Base-by-base conservation (phyloP, 1,139 yeast genomes). In the Zygotorulaspora mrakii region DNA sequence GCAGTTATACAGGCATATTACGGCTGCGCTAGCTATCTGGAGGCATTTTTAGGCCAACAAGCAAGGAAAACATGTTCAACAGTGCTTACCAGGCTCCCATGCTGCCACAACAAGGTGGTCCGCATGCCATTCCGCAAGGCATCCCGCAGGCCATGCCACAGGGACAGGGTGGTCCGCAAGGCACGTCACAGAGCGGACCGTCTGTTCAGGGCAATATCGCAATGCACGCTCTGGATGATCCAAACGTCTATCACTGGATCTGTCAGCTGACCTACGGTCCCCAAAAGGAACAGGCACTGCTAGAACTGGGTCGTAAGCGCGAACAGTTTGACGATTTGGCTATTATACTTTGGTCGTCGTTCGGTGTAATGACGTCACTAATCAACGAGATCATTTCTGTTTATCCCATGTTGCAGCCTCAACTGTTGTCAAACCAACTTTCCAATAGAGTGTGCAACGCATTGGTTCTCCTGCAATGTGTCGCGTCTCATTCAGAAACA, bases 381-480 rank as follows among this genome's bases (percentile, higher is more conserved):
- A 65, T 91, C 47, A 94, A 87, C 61, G 98, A 91, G 60, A 88
- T 91, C 41, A 80, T 88, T 33, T 74, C 87, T 3, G 96, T 89
- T 2, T 91, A 91, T 59, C 96, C 97, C 12, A 73, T 82, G 57
- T 70, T 91, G 46, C 82, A 85, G 33, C 96, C 97, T 10, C 96
- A 95, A 23, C 79, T 77, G 35, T 72, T 91, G 46, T 81, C 91
- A 3, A 87, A 94, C 9, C 77, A 87, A 8, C 82, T 88, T n/a
- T 82, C 95, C 3, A 91, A 89, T 61, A 71, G 97, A 37, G 97
- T 91, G 8, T 91, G 98, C 64, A 91, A 91, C 65, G 97, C 97
- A 1, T 70, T 91, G 54, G 97, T 96, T 5, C 72, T 91, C 38
- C 71, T 91, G 50, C 98, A 91, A 63, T 91, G 98, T 66, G 96